A percentile compares a stretch with the other conserved stretches of the same genome.
phyloP scores from a whole-genome alignment of 148 eudicot species.

The Fagopyrum tataricum region DNA sequence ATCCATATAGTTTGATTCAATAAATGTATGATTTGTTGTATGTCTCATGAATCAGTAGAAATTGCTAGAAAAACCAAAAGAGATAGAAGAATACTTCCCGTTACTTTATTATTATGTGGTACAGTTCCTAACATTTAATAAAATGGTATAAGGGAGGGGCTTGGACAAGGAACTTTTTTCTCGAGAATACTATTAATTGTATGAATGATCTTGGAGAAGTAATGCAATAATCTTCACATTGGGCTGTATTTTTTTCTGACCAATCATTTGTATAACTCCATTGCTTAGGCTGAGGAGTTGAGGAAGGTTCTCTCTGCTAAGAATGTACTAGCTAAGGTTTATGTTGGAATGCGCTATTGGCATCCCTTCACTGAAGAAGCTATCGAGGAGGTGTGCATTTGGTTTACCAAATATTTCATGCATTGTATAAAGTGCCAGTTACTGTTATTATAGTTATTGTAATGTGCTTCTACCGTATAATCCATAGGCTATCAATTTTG shows the following conservation, averaged over 20 bases:
- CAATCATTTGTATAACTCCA: constrained; percentile 2
- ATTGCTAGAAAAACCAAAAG: neutral
- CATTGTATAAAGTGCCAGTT: neutral
- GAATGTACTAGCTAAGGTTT: constrained; percentile 84
- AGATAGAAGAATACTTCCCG: neutral
- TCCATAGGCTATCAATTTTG: neutral
- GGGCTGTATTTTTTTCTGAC: constrained; percentile 3
- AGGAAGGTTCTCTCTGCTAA: constrained; percentile 65
- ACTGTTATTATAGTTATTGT: neutral
- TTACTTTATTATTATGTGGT: neutral
- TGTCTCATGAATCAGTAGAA: neutral
- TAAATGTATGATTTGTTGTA: neutral
- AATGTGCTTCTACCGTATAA: neutral
- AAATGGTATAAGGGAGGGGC: too few species aligned
- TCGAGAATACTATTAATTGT: neutral
- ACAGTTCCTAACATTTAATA: neutral
- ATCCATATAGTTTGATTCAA: neutral
- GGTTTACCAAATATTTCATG: neutral
- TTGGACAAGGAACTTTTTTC: neutral
- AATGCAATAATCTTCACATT: neutral
- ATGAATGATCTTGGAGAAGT: neutral
- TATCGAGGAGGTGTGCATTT: constrained; percentile 64
- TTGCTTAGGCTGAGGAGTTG: constrained; percentile 74
- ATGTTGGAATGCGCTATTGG: constrained; percentile 99
- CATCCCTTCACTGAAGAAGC: constrained; percentile 99